A percentile compares a stretch with the other conserved stretches of the same genome.
phyloP scores from a whole-genome alignment of 257 asterid genomes.

The Thymus mandschuricus region DNA sequence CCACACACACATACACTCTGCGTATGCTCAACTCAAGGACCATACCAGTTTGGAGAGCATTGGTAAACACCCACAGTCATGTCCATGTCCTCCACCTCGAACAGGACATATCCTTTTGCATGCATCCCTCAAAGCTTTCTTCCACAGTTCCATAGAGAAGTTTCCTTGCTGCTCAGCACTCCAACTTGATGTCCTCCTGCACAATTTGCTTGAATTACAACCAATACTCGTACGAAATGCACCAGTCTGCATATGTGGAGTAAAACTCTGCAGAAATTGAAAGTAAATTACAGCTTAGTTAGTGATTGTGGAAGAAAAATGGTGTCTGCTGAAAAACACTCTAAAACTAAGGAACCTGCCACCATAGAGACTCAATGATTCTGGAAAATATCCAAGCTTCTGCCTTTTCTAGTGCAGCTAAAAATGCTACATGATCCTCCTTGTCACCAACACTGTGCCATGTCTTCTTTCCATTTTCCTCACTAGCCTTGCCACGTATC shows the following conservation, averaged over 20 bases:
- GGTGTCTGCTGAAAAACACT: no score
- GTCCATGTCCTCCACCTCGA: constrained; percentile 69
- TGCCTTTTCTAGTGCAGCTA: constrained; percentile 63
- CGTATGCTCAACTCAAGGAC: background rate
- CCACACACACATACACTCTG: background rate
- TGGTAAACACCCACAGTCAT: constrained; percentile 81
- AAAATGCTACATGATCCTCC: constrained; percentile 52
- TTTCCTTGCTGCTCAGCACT: constrained; percentile 43
- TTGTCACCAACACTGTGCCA: constrained; percentile 53
- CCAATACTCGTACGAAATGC: constrained; percentile 35
- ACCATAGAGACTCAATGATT: constrained; percentile 84
- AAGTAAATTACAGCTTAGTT: background rate
- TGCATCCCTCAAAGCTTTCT: constrained; percentile 83
- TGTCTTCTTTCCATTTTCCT: constrained; percentile 30
- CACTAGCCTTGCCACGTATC: constrained; percentile 10
- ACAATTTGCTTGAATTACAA: constrained; percentile 40
- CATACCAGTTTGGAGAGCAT: constrained; percentile 75
- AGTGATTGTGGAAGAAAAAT: background rate
- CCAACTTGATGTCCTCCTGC: background rate
- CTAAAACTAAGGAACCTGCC: constrained; percentile 50
- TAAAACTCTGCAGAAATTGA: constrained; percentile 56
- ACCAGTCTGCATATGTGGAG: constrained; percentile 84
- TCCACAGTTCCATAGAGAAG: constrained; percentile 77
- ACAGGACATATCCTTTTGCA: constrained; percentile 87
- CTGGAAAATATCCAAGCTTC: constrained; percentile 82